phyloP scores from a whole-genome alignment of 257 asterid genomes.

The Ophiorrhiza pumila region DNA sequence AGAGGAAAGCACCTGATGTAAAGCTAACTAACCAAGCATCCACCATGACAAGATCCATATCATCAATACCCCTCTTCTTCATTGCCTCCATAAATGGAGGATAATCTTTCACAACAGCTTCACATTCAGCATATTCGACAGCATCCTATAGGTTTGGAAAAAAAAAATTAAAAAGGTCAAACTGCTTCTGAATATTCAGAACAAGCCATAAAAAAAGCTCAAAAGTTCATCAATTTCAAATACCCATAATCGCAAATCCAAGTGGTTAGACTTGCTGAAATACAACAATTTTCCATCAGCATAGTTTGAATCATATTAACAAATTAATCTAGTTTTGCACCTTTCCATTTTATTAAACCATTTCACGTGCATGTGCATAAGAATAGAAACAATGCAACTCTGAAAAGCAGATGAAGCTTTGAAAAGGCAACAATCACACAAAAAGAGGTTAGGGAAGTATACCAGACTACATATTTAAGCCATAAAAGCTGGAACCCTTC shows the following conservation, averaged over 20 bases:
- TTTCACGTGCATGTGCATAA: background rate
- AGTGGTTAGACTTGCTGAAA: background rate
- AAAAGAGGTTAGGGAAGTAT: background rate
- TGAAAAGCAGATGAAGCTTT: background rate
- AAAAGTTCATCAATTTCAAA: background rate
- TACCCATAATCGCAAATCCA: background rate
- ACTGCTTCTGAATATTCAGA: background rate
- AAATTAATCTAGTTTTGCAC: background rate
- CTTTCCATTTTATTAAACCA: background rate
- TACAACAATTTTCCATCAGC: background rate
- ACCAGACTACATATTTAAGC: background rate
- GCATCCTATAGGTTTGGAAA: conserved; percentile 62
- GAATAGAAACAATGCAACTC: background rate
- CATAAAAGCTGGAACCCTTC: background rate
- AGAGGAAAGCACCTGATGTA: background rate
- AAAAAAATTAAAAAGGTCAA: background rate
- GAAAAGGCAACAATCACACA: background rate
- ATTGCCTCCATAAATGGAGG: conserved; percentile 91
- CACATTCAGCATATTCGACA: conserved; percentile 94
- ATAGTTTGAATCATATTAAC: background rate
- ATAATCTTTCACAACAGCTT: conserved; percentile 79
- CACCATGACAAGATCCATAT: conserved; percentile 98
- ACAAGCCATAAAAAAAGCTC: background rate
- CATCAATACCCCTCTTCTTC: conserved; percentile 98
- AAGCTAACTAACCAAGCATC: conserved; percentile 76